Evolutionary conservation across 257 asterid genomes (phyloP), one percentile per base, ranked within the genome.

Genomic region (Plectranthus barbatus): DNA sequence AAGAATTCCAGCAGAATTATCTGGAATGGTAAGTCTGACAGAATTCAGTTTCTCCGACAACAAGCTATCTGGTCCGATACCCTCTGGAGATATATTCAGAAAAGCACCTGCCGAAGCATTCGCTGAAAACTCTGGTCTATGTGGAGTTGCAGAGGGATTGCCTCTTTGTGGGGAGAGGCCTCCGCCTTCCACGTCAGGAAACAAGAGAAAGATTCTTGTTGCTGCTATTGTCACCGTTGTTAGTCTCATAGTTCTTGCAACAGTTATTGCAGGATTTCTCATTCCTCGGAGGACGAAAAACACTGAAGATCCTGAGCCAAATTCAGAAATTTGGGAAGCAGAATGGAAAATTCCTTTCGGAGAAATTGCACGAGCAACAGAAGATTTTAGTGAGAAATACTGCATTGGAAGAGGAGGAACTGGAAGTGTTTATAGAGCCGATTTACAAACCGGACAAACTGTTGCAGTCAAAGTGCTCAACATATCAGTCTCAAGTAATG

Each of bases 391-490:
- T 18, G 94, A 81, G 54, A 80, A 51, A 46, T 77, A 72, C 73
- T 84, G 88, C 81, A 84, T 91, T 44, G 98, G 98, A 53, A 72
- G 74, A 61, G 98, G 98, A 68, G 98, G 98, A 49, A 77, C 80
- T 56, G 96, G 96, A 51, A 81, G 76, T 51, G 94, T 88, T 17
- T 91, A 86, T 23, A 86, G 72, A 76, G 96, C 94, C 53, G 85
- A 67, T 63, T 45, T 88, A 56, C 67, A 66, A 33, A 77, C 66
- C 20, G 86, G 95, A 15, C 90, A 76, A 45, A 61, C 59, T n/a
- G 83, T 91, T 66, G 98, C 98, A 23, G 88, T 91, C 52, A 91
- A 91, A 73, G 74, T 74, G 76, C 84, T 86, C 57, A 55, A 77
- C 52, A 15, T 84, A 73, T 66, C 86, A 52, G 90, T 81, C 56